Conservation (phyloP, 1,284 basidiomycete genomes). For the Papiliotrema laurentii region DNA sequence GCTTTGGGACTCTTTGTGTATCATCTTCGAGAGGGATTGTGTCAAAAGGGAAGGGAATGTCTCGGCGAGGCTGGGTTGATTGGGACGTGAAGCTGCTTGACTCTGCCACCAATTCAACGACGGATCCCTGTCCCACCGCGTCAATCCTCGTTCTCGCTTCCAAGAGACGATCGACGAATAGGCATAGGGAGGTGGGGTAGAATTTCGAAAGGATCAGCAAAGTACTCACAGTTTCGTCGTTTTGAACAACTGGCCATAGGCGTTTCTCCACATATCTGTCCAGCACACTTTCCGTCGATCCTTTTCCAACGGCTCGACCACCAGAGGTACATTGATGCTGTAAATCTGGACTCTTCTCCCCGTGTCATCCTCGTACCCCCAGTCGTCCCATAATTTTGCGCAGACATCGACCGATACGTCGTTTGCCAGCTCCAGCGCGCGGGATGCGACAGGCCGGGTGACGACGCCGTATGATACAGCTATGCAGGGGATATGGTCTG, state of each 20-base stretch:
- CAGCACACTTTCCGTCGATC: conserved; percentile 37
- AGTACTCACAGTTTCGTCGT: conserved; percentile 30
- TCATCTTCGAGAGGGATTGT: background rate
- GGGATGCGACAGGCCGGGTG: conserved; percentile 60
- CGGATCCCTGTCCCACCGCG: conserved; percentile 7
- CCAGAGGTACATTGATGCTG: conserved; percentile 46
- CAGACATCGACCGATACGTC: conserved; percentile 64
- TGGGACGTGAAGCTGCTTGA: conserved; percentile 1
- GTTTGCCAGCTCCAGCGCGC: conserved; percentile 65
- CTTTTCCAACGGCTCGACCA: conserved; percentile 29
- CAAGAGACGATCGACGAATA: background rate
- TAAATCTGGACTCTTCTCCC: conserved; percentile 34
- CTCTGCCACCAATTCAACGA: conserved; percentile 12
- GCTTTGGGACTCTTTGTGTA: background rate
- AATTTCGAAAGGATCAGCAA: background rate
- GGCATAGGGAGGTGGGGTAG: background rate
- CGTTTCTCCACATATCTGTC: conserved; percentile 46
- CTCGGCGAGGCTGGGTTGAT: conserved; percentile 2
- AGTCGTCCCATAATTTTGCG: conserved; percentile 67
- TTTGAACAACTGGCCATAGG: conserved; percentile 46
- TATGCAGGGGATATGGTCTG: conserved; percentile 54
- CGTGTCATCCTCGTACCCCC: conserved; percentile 59
- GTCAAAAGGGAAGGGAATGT: background rate
- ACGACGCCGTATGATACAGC: conserved; percentile 84
- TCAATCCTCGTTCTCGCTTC: background rate